Conservation (phyloP, 2,329 filamentous ascomycete genomes). For the Xylariaceae sp. region DNA sequence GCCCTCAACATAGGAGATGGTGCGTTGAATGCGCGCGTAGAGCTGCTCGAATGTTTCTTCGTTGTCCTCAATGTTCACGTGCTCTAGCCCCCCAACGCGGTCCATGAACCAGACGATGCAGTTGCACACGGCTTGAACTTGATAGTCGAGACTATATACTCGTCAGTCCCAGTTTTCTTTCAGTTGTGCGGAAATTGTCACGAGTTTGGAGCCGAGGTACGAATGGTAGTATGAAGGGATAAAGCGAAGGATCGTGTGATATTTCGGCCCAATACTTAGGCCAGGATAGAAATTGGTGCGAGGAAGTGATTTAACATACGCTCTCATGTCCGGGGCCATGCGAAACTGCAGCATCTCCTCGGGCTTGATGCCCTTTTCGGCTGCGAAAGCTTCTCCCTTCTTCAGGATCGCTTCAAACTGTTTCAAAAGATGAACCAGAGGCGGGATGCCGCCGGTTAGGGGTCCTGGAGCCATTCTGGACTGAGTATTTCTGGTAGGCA, state of each 20-base stretch:
- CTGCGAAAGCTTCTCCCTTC: constrained; percentile 7
- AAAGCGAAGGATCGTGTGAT: too few species aligned
- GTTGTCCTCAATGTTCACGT: constrained; percentile 14
- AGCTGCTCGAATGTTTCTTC: constrained; percentile 48
- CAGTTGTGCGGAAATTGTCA: too few species aligned
- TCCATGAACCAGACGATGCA: constrained; percentile 15
- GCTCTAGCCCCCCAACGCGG: constrained; percentile 10
- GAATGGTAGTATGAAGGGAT: too few species aligned
- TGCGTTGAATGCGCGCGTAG: constrained; percentile 42
- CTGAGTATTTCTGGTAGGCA: too few species aligned
- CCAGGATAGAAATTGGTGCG: not conserved
- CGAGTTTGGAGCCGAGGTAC: too few species aligned
- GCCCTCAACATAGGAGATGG: constrained; percentile 42
- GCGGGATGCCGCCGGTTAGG: constrained; percentile 5
- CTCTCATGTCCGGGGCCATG: constrained; percentile 12
- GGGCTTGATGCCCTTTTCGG: constrained; percentile 14
- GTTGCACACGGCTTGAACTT: constrained; percentile 16
- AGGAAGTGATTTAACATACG: constrained; percentile 4
- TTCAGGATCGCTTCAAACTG: constrained; percentile 9
- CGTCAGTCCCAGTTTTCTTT: constrained; percentile 3
- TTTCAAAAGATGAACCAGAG: constrained; percentile 14
- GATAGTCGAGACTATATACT: constrained; percentile 7
- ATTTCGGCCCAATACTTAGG: too few species aligned
- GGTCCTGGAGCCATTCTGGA: not conserved
- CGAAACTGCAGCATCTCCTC: constrained; percentile 13